Conservation (phyloP, 1,139 yeast genomes). For the Saccharomyces hybrid region DNA sequence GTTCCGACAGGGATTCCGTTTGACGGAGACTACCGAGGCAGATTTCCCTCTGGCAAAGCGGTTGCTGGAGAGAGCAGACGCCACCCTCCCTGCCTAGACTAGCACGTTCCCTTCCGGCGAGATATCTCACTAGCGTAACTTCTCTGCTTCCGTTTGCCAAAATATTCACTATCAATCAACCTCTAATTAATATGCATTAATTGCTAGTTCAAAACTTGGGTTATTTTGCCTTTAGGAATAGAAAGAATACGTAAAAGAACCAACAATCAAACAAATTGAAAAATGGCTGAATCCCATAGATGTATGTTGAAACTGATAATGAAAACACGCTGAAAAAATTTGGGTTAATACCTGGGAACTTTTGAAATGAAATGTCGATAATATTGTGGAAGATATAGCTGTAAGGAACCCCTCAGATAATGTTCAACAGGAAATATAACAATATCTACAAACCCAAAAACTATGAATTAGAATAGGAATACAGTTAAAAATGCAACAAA, state of each 20-base stretch:
- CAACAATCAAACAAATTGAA: slow-evolving; percentile 13
- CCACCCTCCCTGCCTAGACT: neutral
- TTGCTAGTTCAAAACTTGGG: neutral
- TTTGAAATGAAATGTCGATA: neutral
- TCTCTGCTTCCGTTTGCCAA: neutral
- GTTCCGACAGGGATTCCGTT: too few species aligned
- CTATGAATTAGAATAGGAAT: too few species aligned
- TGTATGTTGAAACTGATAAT: slow-evolving; percentile 44
- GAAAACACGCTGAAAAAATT: neutral
- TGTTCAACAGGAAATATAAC: too few species aligned
- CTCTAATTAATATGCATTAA: neutral
- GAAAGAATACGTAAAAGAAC: neutral
- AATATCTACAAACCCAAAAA: too few species aligned
- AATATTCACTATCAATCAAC: neutral
- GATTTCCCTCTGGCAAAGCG: neutral
- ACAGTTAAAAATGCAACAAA: too few species aligned
- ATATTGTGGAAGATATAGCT: too few species aligned
- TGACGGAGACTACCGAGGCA: too few species aligned
- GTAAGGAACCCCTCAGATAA: too few species aligned
- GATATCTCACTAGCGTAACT: neutral
- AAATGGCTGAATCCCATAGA: slow-evolving; percentile 97
- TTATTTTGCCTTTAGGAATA: neutral
- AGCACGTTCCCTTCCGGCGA: neutral
- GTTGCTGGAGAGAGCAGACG: neutral
- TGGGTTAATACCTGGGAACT: neutral